Base-by-base conservation (phyloP, 1,139 yeast genomes). In the Eremothecium cymbalariae region DNA sequence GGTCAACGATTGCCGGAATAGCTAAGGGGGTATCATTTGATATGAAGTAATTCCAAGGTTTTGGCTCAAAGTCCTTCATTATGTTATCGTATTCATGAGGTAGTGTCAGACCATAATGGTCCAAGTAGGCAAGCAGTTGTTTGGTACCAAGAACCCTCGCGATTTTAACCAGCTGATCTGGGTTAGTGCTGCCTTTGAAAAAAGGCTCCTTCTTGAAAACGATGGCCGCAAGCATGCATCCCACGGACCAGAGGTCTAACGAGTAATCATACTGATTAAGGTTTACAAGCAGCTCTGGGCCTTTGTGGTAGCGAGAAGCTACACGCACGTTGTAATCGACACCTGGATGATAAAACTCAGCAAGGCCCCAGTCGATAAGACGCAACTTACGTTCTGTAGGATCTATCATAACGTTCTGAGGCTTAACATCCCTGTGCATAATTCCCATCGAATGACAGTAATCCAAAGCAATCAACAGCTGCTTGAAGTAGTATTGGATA, bases 401-500 rank as follows among this genome's bases (percentile, higher is more conserved):
- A 55, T 81, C 90, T 47, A 81, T 81, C 90, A 81, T 81, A 39
- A 81, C 77, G 56, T 81, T 81, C 53, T 81, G 93, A 4, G 93
- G 93, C 58, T 81, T 81, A 31, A 81, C 90, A 55, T 81, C 93
- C 53, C 93, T 64, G 55, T 81, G 93, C 69, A 81, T 78, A 37
- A 81, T 79, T 16, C 93, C 93, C 81, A 78, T 78, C 2, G 85
- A 77, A 60, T 81, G 93, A 32, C 80, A 75, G 56, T 70, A 81
- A 56, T 81, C 84, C 47, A 81, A 64, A 7, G 90, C 93, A 42
- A 70, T 70, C 44, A 81, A 64, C 38, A 81, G 63, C 56, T 79
- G 79, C 37, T 70, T 74, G 65, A 80, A 74, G 54, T 81, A 81
- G 59, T 67, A 78, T 53, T 79, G 78, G 40, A 80, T 72, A 50